Conservation (phyloP, 257 asterid species). For the Solanum chiquidenum region DNA sequence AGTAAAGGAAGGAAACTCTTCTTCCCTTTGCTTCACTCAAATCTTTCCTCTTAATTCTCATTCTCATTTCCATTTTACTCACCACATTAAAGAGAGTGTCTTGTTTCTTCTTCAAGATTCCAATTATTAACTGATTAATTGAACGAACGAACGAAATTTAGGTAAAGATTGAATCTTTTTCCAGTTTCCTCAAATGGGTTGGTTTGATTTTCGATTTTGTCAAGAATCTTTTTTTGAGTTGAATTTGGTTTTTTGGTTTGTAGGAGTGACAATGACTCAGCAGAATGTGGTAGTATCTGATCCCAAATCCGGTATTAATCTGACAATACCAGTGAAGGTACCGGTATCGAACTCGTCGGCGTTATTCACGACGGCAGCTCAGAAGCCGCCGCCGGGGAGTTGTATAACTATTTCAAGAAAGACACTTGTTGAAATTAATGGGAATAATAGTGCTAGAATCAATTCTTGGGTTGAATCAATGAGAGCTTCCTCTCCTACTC, state of each 20-base stretch:
- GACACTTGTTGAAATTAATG: slow-evolving; percentile 51
- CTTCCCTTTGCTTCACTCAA: background rate
- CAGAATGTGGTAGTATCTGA: slow-evolving; percentile 71
- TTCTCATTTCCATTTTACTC: background rate
- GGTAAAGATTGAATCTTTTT: background rate
- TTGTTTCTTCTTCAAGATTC: background rate
- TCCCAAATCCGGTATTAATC: slow-evolving; percentile 26
- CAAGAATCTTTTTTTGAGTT: background rate
- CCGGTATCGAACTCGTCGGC: slow-evolving; percentile 25
- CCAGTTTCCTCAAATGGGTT: background rate
- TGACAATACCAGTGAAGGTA: slow-evolving; percentile 44
- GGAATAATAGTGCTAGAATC: slow-evolving; percentile 35
- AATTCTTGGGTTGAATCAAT: slow-evolving; percentile 75
- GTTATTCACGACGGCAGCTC: slow-evolving; percentile 34
- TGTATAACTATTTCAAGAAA: slow-evolving; percentile 55
- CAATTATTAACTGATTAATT: background rate
- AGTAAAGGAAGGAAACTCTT: background rate
- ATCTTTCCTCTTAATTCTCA: background rate
- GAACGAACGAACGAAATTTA: background rate
- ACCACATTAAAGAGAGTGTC: background rate
- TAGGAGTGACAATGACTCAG: slow-evolving; percentile 20
- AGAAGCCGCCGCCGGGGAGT: slow-evolving; percentile 68
- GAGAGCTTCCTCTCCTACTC: slow-evolving; percentile 92
- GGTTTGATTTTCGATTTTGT: too few species aligned
- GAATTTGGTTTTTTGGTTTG: background rate